Base-by-base conservation (phyloP, 352 stramenopile species). In the Globisporangium alternatum region DNA sequence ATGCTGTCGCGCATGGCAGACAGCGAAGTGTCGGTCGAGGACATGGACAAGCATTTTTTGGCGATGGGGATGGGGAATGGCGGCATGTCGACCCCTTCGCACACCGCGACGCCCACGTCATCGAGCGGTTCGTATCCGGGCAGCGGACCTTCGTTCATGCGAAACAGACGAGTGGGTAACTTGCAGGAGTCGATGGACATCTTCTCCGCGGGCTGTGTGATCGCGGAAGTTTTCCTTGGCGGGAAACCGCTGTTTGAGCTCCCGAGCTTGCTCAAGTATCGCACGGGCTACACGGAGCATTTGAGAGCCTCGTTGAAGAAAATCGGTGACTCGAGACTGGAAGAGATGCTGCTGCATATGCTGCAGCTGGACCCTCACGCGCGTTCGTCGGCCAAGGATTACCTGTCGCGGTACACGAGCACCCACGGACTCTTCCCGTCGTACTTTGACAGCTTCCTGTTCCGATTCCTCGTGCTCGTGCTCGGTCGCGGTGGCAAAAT, bases 131-230 rank as follows among this genome's bases (percentile, higher is more conserved):
- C 55, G 39, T 68, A 62, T 25, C 44, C 62, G 7, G 64, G 41
- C 21, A 72, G 56, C 21, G 37, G 33, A 12, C 51, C 69, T 17
- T 74, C 65, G 19, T 72, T 62, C 19, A 70, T 74, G 51, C 69
- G 77, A 4, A 60, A 65, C 21, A 80, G 77, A 49, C 76, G 79
- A 5, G 81, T 92, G 66, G 83, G 86, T 9, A 83, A 68, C 55
- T 75, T 95, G 43, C 66, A 86, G 1, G 78, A 91, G 48, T 96
- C 93, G 12, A 99, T 99, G 96, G 98, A 99, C 78, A 95, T 99
- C 53, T 99, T 99, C 77, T 98, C 96, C 44, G 82, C 96, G 10
- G 97, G 97, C 10, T 99, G 98, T 76, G 93, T 99, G 4, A 98
- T 99, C 44, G 96, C 97, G 12, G 97, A 99, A 78, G 60, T 97